Base-by-base conservation (phyloP, 768 basidiomycete species). In the Collybia sp. region DNA sequence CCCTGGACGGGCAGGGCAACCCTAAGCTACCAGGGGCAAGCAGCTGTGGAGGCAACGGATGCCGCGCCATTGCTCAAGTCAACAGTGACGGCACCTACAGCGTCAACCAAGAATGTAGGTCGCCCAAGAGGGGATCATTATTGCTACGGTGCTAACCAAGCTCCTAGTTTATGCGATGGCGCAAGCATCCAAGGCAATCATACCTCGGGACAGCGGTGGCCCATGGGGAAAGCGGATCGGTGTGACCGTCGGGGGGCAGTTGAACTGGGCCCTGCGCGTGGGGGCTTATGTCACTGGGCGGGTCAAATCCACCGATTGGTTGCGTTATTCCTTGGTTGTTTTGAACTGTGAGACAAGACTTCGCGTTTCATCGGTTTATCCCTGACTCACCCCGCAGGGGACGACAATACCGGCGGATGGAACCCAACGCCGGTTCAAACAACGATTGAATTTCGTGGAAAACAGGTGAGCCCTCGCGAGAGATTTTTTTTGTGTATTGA, bases 81-180 rank as follows among this genome's bases (percentile, higher is more conserved):
- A 82, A 83, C 53, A 76, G 61, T 51, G 75, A 76, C 44, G 81
- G 80, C 5, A 72, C 67, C 42, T 85, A 78, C 62, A 71, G 65
- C 12, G 67, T 82, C 17, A 86, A 88, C 59, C 81, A 87, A 59
- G 86, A 87, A 63, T 88, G 79, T 82, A 53, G 32, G 73, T 65
- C n/a, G 25, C 25, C 13, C 18, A 34, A 8, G n/a, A 15, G 30
- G 30, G 2, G 25, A 17, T 44, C 13, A 35, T n/a, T 30, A 6
- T 17, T 36, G 19, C 17, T 25, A 18, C 37, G 18, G 18, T 36
- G 5, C 25, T 36, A 34, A 34, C 33, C n/a, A 12, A 19, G 19
- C 30, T 9, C 18, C 13, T 47, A 81, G 79, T 82, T 62, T 86
- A 84, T 47, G 62, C 78, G 0, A 81, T 87, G 77, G 83, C 80